Evolutionary conservation across 2,329 filamentous ascomycete genomes (phyloP).

Genomic region (Aspergillus pseudotamarii): DNA sequence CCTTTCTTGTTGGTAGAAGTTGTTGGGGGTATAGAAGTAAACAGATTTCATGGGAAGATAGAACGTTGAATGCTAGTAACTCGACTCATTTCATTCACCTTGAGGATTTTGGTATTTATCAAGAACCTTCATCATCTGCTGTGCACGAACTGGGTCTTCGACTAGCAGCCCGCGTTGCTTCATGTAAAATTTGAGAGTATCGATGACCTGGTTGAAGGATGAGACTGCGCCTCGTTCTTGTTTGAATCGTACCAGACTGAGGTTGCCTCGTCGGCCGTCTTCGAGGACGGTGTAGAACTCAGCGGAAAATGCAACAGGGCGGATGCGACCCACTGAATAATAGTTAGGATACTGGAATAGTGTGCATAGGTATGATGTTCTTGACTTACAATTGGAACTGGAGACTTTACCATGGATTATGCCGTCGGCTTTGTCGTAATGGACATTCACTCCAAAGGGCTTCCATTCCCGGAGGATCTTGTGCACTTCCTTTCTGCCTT

Average conservation of each 20-base stretch:
- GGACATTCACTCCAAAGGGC: constrained; percentile 78
- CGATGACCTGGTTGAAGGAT: constrained; percentile 81
- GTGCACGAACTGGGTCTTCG: constrained; percentile 65
- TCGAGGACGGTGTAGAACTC: constrained; percentile 90
- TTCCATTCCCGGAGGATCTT: constrained; percentile 78
- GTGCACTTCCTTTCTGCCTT: constrained; percentile 75
- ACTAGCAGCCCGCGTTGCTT: constrained; percentile 68
- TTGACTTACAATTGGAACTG: constrained; percentile 72
- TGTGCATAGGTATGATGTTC: neutral
- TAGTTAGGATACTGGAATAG: constrained; percentile 22
- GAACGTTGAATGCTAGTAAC: neutral
- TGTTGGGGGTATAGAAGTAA: neutral
- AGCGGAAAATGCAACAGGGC: constrained; percentile 82
- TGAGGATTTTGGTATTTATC: constrained; percentile 27
- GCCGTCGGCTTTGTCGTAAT: constrained; percentile 76
- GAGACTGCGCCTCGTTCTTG: constrained; percentile 91
- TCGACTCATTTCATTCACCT: neutral
- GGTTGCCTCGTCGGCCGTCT: constrained; percentile 73
- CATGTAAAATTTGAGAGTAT: constrained; percentile 72
- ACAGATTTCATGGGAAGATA: neutral
- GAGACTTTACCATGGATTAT: constrained; percentile 78
- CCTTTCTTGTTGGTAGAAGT: neutral
- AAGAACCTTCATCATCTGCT: constrained; percentile 63
- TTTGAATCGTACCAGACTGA: constrained; percentile 82
- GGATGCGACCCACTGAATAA: constrained; percentile 71